Evolutionary conservation across 1,284 basidiomycete genomes (phyloP).

Genomic region (Heterobasidion irregulare): DNA sequence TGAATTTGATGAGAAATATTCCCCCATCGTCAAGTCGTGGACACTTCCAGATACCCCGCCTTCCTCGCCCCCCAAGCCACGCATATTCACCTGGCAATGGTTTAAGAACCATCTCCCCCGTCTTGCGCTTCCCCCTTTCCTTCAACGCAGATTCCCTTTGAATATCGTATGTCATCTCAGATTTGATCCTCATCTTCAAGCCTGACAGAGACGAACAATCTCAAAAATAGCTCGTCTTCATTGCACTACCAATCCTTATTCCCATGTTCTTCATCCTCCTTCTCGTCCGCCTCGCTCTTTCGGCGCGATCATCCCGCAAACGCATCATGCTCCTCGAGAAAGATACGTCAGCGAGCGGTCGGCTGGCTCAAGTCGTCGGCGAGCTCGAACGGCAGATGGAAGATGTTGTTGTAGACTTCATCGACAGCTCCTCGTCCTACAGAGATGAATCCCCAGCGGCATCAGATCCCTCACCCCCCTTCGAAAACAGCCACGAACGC

Average conservation of each 20-base stretch:
- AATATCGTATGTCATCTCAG: constrained; percentile 51
- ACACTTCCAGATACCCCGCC: constrained; percentile 30
- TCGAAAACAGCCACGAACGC: not conserved
- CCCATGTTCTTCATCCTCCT: constrained; percentile 48
- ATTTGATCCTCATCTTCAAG: not conserved
- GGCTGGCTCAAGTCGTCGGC: constrained; percentile 46
- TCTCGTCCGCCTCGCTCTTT: constrained; percentile 42
- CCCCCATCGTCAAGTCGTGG: constrained; percentile 46
- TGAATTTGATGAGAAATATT: constrained; percentile 46
- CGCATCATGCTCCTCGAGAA: constrained; percentile 57
- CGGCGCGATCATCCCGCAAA: constrained; percentile 43
- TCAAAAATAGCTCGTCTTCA: constrained; percentile 37
- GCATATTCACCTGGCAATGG: constrained; percentile 35
- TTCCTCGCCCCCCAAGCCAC: constrained; percentile 26
- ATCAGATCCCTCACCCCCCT: not conserved
- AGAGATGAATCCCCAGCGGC: not conserved
- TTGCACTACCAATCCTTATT: constrained; percentile 53
- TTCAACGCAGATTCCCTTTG: constrained; percentile 60
- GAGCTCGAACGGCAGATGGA: constrained; percentile 53
- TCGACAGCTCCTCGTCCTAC: constrained; percentile 20
- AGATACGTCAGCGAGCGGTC: constrained; percentile 29
- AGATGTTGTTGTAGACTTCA: constrained; percentile 38
- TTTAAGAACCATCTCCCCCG: constrained; percentile 39
- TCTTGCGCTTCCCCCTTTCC: constrained; percentile 38
- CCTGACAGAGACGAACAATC: not conserved